Base-by-base conservation (phyloP, 2,329 filamentous ascomycete genomes). In the Chaetothyriales sp. region DNA sequence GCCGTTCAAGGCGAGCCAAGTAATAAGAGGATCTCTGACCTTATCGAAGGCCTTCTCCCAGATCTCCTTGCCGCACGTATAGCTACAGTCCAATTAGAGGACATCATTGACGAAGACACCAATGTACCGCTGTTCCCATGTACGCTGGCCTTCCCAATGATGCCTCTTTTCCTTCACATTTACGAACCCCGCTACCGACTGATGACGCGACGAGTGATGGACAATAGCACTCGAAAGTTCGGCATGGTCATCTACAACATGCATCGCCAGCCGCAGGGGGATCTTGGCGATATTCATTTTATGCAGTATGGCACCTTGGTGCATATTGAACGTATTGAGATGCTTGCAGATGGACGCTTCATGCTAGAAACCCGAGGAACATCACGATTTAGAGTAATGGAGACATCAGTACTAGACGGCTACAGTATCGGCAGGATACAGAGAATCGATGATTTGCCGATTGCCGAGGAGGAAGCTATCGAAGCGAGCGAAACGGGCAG, bases 101-200 rank as follows among this genome's bases (percentile, higher is more conserved):
- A 73, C 8, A 73, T 73, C 1, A 62, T 70, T 25, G 67, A 74
- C 46, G 75, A 76, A 3, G 78, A 80, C 8, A 72, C 80, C 18
- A 77, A 81, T 37, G 77, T 83, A 3, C 78, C 86, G 0, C 71
- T 95, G 0, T 95, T 95, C 60, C 77, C 94, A 29, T 92, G 86
- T 67, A 88, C 87, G 0, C 68, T 94, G 7, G 78, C 86, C 0
- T 90, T 92, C 60, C 89, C 89, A 1, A 74, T 76, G 1, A 88
- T 90, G 79, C 87, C 85, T 0, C 89, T 86, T 0, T 92, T 92
- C 59, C 71, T 95, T 2, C 86, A 94, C 61, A 79, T 95, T n/a
- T 95, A 94, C 63, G 89, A 95, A 65, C 86, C 86, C n/a, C 78
- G 86, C 5, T 95, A 95, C 64, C 80, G 87, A 6, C 73, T 92